Percentiles rank a stretch among this genome's conserved stretches.
Evolutionary conservation across 2,329 filamentous ascomycete genomes (phyloP).

Genomic region (Blastomyces parvus): DNA sequence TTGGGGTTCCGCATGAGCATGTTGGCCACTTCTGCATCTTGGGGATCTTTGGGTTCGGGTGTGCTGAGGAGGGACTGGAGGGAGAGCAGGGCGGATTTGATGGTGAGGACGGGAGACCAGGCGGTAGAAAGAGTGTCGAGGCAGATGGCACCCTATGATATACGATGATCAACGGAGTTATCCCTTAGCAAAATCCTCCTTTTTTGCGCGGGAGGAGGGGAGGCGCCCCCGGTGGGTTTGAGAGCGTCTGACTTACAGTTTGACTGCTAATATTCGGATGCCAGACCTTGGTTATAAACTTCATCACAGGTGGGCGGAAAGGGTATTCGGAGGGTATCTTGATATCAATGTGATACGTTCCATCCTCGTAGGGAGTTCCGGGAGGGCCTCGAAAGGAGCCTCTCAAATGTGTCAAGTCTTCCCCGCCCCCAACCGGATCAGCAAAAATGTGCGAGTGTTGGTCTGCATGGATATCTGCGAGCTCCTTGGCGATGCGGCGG

Average conservation of each 20-base stretch:
- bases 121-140: slow-evolving; percentile 80
- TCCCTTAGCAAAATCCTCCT: slow-evolving; percentile 1
- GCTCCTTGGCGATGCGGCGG: slow-evolving; percentile 45
- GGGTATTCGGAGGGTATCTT: slow-evolving; percentile 81
- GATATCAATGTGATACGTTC: slow-evolving; percentile 73
- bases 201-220: background rate
- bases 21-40: slow-evolving; percentile 87
- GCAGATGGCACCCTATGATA: slow-evolving; percentile 76
- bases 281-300: slow-evolving; percentile 89
- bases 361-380: slow-evolving; percentile 87
- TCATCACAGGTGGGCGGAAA: slow-evolving; percentile 85
- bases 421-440: slow-evolving; percentile 50
- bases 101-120: slow-evolving; percentile 94
- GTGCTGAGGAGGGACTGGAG: slow-evolving; percentile 86
- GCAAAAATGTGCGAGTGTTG: slow-evolving; percentile 67
- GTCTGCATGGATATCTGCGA: slow-evolving; percentile 49
- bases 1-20: slow-evolving; percentile 76
- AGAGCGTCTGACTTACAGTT: slow-evolving; percentile 52
- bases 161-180: background rate
- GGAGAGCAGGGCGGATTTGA: slow-evolving; percentile 89
- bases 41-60: slow-evolving; percentile 91
- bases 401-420: slow-evolving; percentile 70
- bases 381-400: slow-evolving; percentile 80
- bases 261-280: slow-evolving; percentile 94
- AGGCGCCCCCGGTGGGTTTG: too few species aligned